Conservation (phyloP, 805 yeast species). For the Pichia heedii region DNA sequence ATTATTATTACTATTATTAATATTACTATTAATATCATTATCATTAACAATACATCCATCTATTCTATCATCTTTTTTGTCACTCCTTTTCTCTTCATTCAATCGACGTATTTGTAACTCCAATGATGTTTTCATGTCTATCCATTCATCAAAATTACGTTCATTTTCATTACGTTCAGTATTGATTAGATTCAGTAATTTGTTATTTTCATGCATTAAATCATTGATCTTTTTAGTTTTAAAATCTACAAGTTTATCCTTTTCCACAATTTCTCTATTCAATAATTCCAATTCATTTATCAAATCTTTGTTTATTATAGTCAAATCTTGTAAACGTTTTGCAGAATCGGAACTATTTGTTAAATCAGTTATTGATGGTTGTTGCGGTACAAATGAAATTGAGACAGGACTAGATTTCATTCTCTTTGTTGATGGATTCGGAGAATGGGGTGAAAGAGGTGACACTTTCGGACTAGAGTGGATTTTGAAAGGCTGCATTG, state of each 20-base stretch:
- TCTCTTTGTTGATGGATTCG: background rate
- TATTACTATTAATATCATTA: conserved; percentile 5
- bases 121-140: conserved; percentile 17
- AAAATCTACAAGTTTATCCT: conserved; percentile 21
- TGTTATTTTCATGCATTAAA: conserved; percentile 19
- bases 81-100: background rate
- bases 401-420: background rate
- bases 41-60: background rate
- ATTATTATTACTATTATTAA: too few species aligned
- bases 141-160: conserved; percentile 24
- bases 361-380: background rate
- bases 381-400: background rate
- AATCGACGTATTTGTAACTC: conserved; percentile 20
- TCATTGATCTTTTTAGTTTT: conserved; percentile 22
- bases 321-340: conserved; percentile 16
- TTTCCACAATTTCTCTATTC: conserved; percentile 25
- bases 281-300: conserved; percentile 29
- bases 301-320: conserved; percentile 23
- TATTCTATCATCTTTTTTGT: too few species aligned
- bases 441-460: too few species aligned
- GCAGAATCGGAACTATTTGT: background rate
- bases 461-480: background rate
- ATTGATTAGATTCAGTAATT: conserved; percentile 17
- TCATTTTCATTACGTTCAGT: conserved; percentile 25
- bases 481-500: background rate